Evolutionary conservation across 2,329 filamentous ascomycete species (phyloP).

Genomic region (Trichoderma sp.): DNA sequence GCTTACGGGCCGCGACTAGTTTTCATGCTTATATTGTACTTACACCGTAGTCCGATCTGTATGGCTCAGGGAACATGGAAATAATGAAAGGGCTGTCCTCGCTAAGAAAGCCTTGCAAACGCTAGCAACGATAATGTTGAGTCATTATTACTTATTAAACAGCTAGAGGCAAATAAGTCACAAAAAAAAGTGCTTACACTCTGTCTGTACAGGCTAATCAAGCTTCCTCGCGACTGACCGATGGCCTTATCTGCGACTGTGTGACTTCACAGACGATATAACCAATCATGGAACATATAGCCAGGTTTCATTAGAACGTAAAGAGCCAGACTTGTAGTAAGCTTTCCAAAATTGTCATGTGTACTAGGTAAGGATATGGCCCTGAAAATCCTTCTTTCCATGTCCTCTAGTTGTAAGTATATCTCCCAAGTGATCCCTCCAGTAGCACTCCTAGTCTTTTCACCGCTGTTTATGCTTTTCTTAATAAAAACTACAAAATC

Average conservation of each 20-base stretch:
- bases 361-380: not conserved
- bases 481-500: not conserved
- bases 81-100: no score
- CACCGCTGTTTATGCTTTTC: not conserved
- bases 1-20: not conserved
- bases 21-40: not conserved
- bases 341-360: not conserved
- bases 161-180: no score
- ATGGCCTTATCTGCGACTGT: no score
- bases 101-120: no score
- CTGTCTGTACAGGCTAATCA: not conserved
- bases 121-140: no score
- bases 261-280: no score
- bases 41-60: no score
- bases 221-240: not conserved
- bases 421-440: not conserved
- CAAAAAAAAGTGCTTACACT: no score
- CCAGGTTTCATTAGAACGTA: no score
- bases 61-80: no score
- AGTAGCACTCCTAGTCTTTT: not conserved
- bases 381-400: not conserved
- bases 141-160: no score
- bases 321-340: not conserved
- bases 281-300: no score
- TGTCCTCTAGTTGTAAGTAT: not conserved